Base-by-base conservation (phyloP, 2,329 filamentous ascomycete genomes). In the Lasiodiplodia sp. region DNA sequence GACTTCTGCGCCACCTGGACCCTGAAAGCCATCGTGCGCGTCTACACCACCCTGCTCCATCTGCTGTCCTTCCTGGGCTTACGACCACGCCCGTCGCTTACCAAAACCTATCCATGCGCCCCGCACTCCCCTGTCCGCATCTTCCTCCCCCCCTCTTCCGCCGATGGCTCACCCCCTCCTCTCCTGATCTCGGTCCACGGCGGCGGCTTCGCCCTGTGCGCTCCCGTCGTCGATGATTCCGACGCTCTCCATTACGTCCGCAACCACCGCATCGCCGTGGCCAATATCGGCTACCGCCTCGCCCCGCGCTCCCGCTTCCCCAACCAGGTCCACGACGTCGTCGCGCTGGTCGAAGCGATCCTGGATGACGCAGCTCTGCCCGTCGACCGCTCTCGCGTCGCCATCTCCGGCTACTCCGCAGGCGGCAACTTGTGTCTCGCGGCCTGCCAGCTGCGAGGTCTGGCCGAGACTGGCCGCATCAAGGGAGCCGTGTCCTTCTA, bases 111-210 rank as follows among this genome's bases (percentile, higher is more conserved):
- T 63, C 12, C 60, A 16, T 25, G 23, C 38, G 62, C 53, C 62
- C 37, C 49, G 16, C 53, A 64, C 10, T 31, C 12, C 25, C 53
- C 63, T n/a, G 47, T 47, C 37, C 60, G 62, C 60, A 53, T 69
- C 52, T 69, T 69, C 44, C 63, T 69, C 1, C 68, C 68, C 5
- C 56, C 53, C 37, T 44, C 21, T 21, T 21, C 44, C 23, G 16
- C 49, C 31, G 44, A 44, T 49, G 23, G 62, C 60, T 18, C 34
- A 21, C 2, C 53, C 23, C 38, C 58, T 23, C 84, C 85, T 1
- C 77, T 82, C 2, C 78, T 86, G 56, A 76, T 88, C 55, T 81
- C 83, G 66, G 80, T 86, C 71, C 86, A 88, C 71, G 85, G 85
- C 66, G 85, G 86, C 69, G 85, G 84, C 49, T 86, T 85, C 72